These are phyloP conservation scores for Symbiodinium natans DNA, from an alignment of 73 alveolate species.

Conservation along the genomic window DNA sequence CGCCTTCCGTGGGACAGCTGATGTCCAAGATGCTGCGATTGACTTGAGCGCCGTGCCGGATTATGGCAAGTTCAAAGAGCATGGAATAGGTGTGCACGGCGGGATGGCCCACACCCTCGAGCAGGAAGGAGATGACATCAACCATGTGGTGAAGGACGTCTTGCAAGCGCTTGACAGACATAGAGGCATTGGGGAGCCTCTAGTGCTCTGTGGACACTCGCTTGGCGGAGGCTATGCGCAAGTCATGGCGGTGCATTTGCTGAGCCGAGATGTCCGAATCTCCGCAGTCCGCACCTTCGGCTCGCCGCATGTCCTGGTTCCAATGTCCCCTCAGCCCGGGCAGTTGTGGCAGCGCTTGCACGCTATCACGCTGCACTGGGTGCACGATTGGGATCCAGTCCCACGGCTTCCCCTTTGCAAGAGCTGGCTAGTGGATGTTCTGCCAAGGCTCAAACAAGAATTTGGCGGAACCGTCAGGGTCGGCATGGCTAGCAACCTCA, in stretches of 20 bases:
- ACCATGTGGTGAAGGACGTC: background rate
- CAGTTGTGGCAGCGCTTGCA: background rate
- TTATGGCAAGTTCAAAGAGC: background rate
- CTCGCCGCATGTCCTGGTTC: background rate
- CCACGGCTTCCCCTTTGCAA: background rate
- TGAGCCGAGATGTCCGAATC: background rate
- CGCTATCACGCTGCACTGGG: background rate
- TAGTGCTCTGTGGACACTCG: background rate
- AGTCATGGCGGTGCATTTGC: background rate
- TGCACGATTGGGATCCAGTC: background rate
- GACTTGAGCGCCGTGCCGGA: background rate
- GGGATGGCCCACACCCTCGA: background rate
- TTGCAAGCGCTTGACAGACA: background rate
- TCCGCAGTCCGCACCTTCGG: background rate
- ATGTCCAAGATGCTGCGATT: background rate
- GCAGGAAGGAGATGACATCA: background rate
- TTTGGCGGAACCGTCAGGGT: background rate
- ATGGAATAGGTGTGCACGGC: background rate
- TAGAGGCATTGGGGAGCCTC: background rate
- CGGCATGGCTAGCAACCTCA: background rate
- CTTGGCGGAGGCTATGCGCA: constrained; percentile 1
- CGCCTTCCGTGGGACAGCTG: background rate
- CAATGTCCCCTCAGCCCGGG: no score
- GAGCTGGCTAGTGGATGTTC: background rate
- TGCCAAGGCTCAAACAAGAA: background rate